Evolutionary conservation across 768 basidiomycete species (phyloP), one percentile per base, ranked within the genome.

Genomic region (Austroboletus festivus): DNA sequence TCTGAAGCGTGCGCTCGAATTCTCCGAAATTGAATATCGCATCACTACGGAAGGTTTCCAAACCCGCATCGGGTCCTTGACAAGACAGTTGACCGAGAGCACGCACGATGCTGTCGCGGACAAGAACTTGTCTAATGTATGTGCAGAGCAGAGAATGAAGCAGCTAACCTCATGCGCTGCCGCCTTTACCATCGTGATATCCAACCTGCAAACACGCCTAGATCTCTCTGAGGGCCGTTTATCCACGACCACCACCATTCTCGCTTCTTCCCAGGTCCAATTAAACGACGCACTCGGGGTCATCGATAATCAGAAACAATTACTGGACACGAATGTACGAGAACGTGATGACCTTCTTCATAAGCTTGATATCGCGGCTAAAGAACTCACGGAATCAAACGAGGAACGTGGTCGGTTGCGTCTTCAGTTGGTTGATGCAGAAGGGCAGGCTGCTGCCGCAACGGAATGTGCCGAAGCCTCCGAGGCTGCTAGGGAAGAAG

Each of bases 11-110:
- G 76, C 84, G 46, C 65, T 90, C 13, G 75, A 85, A 42, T 91
- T 89, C 64, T 68, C 85, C 46, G 76, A 85, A 53, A 71, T 74
- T 3, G 88, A 91, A 66, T 79, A 80, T 21, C 78, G 71, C 53
- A 85, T 87, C 56, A 70, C 80, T 3, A 74, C 81, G 15, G 77
- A 87, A 50, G 76, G 81, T 0, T 64, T 85, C 41, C 75, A 83
- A 57, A 69, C 72, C 28, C 78, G 77, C 48, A 66, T 85, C 19
- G 62, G 71, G 1, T 67, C 42, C 48, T 63, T 54, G 44, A 55
- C 68, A 10, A 48, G 43, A 53, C 64, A 42, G 51, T 62, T 46
- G 49, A 13, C 54, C 64, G 50, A 52, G 60, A 47, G 35, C 50
- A 7, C 67, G 46, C 42, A 55, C 65, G 34, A 52, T 26, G 33